Evolutionary conservation across 192 early-diverging fungal species (phyloP).

Genomic region (Podila epigama): DNA sequence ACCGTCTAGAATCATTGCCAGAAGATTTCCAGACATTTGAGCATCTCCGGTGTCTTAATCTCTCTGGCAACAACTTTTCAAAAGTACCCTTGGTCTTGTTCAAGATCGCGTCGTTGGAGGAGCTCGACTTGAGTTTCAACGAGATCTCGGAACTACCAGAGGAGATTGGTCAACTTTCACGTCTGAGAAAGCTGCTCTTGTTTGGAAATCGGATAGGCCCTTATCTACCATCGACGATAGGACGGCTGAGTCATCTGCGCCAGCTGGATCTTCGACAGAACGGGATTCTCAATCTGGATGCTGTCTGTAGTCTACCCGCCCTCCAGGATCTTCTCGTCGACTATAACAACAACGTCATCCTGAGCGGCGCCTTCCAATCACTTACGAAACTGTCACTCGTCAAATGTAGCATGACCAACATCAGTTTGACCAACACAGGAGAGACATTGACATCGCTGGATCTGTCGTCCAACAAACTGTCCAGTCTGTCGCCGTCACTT

Average conservation of each 20-base stretch:
- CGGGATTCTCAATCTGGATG: slow-evolving; percentile 70
- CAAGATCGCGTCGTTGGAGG: slow-evolving; percentile 61
- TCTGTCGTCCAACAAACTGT: slow-evolving; percentile 74
- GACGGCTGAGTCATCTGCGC: slow-evolving; percentile 62
- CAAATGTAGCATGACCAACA: slow-evolving; percentile 76
- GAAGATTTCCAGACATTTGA: slow-evolving; percentile 64
- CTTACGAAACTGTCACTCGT: slow-evolving; percentile 64
- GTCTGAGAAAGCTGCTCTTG: slow-evolving; percentile 66
- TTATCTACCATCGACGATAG: slow-evolving; percentile 67
- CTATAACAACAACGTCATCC: slow-evolving; percentile 72
- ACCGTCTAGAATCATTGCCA: slow-evolving; percentile 76
- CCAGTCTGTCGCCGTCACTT: slow-evolving; percentile 63
- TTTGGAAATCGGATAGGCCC: slow-evolving; percentile 84
- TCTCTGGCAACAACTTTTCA: slow-evolving; percentile 84
- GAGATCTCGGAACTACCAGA: slow-evolving; percentile 79
- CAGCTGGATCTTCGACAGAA: slow-evolving; percentile 88
- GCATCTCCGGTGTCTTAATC: slow-evolving; percentile 68
- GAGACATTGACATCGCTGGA: slow-evolving; percentile 55
- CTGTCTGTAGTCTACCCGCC: slow-evolving; percentile 60
- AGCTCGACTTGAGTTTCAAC: slow-evolving; percentile 86
- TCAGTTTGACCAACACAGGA: slow-evolving; percentile 57
- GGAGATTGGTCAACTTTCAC: slow-evolving; percentile 68
- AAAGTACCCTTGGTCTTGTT: slow-evolving; percentile 73
- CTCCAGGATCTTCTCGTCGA: slow-evolving; percentile 74
- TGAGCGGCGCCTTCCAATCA: slow-evolving; percentile 65